phyloP scores from a whole-genome alignment of 306 rosid species.

The Purshia tridentata region DNA sequence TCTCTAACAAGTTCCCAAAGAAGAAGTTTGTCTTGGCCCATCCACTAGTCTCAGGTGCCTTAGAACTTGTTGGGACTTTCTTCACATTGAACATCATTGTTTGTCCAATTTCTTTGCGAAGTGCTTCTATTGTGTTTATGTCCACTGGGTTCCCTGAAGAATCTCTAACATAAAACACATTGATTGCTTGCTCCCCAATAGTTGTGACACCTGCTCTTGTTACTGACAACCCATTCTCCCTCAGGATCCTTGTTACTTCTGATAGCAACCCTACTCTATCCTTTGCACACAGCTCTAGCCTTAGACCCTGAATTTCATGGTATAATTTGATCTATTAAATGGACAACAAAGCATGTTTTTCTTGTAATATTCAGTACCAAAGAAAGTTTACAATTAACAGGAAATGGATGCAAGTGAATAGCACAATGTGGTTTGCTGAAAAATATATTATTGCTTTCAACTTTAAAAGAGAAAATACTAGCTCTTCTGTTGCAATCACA shows the following conservation, averaged over 20 bases:
- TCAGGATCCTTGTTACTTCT: conserved; percentile 73
- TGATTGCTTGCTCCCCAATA: conserved; percentile 69
- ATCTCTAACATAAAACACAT: conserved; percentile 77
- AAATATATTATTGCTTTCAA: neutral
- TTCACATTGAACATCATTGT: conserved; percentile 69
- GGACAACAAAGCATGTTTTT: neutral
- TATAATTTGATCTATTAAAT: neutral
- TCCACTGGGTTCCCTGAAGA: conserved; percentile 76
- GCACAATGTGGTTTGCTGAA: neutral
- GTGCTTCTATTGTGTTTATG: conserved; percentile 50
- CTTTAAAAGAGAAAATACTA: neutral
- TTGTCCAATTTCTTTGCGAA: conserved; percentile 68
- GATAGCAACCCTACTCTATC: conserved; percentile 76
- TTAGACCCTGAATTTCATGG: conserved; percentile 52
- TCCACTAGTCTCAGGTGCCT: conserved; percentile 57
- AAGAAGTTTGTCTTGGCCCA: conserved; percentile 84
- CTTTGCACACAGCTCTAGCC: conserved; percentile 78
- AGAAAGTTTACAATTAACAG: neutral
- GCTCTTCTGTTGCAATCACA: too few relatives aligned
- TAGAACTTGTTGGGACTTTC: conserved; percentile 55
- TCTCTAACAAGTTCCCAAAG: conserved; percentile 79
- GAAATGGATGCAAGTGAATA: neutral
- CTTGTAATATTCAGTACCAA: neutral
- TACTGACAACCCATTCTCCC: conserved; percentile 77
- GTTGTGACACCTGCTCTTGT: conserved; percentile 78